Base-by-base conservation (phyloP, 306 rosid species). In the Pachyrhizus erosus region DNA sequence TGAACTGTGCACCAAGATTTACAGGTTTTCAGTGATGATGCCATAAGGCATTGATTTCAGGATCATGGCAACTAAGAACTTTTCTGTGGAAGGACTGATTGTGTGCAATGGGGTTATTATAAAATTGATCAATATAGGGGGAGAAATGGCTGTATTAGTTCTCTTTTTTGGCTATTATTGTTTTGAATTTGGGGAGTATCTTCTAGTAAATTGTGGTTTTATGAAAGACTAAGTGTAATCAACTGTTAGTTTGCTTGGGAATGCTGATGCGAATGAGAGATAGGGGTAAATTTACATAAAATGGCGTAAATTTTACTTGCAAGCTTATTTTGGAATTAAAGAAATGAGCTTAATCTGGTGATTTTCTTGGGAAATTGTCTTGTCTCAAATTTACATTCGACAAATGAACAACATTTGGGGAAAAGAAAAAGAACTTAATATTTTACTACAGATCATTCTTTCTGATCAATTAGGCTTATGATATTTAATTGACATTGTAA, bases 1-100 rank as follows among this genome's bases (percentile, higher is more conserved):
- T 72, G 61, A 70, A 60, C 26, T 74, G 40, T 70, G 31, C 76
- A 18, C 46, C 77, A 7, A 43, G 70, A 52, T 83, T 76, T 70
- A 31, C 34, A 70, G 67, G 57, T 45, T 57, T 48, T 18, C 37
- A 45, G 10, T 58, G 73, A 21, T 69, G 78, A 9, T 78, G 49
- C 48, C 39, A 15, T 23, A 21, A 49, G 31, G 48, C 33, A 52
- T 73, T 6, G 18, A 14, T 58, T 57, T 43, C 21, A 40, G 9
- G 20, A 23, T 29, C 21, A 18, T 46, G 24, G 7, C 51, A 34
- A 37, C 26, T 29, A 21, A 29, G 31, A 27, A 57, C 48, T 73
- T 73, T 48, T 21, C 14, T 46, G n/a, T 62, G 57, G 43, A 58
- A 62, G 33, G 11, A 61, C 67, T 73, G 52, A 4, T 23, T 61